Conservation (phyloP, 2,329 filamentous ascomycete species). For the Phaeomoniella chlamydospora region DNA sequence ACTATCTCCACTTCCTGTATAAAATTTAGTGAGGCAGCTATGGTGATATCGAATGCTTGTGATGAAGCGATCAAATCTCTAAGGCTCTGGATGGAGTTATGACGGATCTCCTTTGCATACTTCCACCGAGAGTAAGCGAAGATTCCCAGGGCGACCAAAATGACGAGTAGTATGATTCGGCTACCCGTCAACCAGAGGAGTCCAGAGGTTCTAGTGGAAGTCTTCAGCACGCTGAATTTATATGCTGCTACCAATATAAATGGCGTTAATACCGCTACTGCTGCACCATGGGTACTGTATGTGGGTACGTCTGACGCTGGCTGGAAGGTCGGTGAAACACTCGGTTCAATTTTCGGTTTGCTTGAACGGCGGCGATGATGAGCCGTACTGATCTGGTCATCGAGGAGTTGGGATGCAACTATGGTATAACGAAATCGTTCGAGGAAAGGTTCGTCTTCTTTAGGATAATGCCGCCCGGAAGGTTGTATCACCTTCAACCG, state of each 20-base stretch:
- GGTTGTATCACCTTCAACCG: slow-evolving; percentile 7
- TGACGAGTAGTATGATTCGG: slow-evolving; percentile 23
- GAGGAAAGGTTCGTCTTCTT: slow-evolving; percentile 69
- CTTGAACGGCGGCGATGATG: slow-evolving; percentile 18
- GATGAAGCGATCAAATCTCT: slow-evolving; percentile 56
- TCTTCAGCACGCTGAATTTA: slow-evolving; percentile 30
- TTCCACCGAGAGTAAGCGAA: slow-evolving; percentile 65
- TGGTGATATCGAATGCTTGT: slow-evolving; percentile 67
- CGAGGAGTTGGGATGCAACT: slow-evolving; percentile 78
- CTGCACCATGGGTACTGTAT: slow-evolving; percentile 49
- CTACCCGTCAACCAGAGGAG: slow-evolving; percentile 23
- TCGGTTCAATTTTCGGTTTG: slow-evolving; percentile 13
- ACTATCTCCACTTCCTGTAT: slow-evolving; percentile 95
- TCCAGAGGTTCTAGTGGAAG: not conserved
- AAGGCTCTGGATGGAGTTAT: slow-evolving; percentile 57
- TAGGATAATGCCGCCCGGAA: slow-evolving; percentile 7
- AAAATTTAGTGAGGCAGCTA: slow-evolving; percentile 60
- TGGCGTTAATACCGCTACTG: slow-evolving; percentile 47
- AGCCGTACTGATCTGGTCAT: slow-evolving; percentile 46
- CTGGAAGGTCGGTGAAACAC: slow-evolving; percentile 16
- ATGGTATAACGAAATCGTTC: slow-evolving; percentile 90
- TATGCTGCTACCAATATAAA: slow-evolving; percentile 53
- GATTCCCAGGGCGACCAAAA: slow-evolving; percentile 39
- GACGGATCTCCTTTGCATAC: slow-evolving; percentile 65
- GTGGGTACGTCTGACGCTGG: slow-evolving; percentile 16